Percentiles rank a stretch among this genome's conserved stretches.
phyloP scores from a whole-genome alignment of 129 eudicot species.

The Flaveria ramosissima region DNA sequence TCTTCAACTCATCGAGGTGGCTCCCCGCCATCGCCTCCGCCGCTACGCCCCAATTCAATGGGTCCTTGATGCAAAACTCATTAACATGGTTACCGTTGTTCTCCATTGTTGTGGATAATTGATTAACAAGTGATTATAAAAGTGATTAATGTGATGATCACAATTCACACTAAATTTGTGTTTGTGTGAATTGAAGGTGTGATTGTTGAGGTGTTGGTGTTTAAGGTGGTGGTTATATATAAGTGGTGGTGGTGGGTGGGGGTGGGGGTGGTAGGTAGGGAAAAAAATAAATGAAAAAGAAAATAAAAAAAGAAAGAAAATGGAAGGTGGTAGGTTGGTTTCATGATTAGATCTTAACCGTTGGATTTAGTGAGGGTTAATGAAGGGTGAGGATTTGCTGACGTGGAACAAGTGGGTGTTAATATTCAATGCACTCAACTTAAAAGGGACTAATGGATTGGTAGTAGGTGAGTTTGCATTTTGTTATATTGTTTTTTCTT shows the following conservation, averaged over 20 bases:
- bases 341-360: conserved; percentile 7
- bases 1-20: conserved; percentile 65
- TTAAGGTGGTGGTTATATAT: conserved; percentile 21
- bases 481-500: background rate
- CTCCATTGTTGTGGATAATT: conserved; percentile 19
- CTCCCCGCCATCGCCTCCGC: conserved; percentile 66
- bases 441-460: conserved; percentile 18
- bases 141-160: background rate
- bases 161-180: conserved; percentile 33
- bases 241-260: conserved; percentile 19
- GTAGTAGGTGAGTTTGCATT: conserved; percentile 39
- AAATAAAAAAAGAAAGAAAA: background rate
- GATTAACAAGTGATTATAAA: background rate
- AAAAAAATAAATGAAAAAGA: conserved; percentile 4
- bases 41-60: conserved; percentile 66
- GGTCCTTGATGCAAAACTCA: conserved; percentile 53
- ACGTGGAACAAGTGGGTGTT: conserved; percentile 40
- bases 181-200: conserved; percentile 33
- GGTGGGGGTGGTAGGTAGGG: conserved; percentile 43
- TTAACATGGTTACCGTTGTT: conserved; percentile 32
- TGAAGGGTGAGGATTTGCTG: conserved; percentile 28
- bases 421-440: conserved; percentile 39
- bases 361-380: background rate
- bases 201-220: conserved; percentile 40
- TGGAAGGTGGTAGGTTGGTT: conserved; percentile 47